phyloP scores from a whole-genome alignment of 768 basidiomycete genomes.

The Amanita jacksonii region DNA sequence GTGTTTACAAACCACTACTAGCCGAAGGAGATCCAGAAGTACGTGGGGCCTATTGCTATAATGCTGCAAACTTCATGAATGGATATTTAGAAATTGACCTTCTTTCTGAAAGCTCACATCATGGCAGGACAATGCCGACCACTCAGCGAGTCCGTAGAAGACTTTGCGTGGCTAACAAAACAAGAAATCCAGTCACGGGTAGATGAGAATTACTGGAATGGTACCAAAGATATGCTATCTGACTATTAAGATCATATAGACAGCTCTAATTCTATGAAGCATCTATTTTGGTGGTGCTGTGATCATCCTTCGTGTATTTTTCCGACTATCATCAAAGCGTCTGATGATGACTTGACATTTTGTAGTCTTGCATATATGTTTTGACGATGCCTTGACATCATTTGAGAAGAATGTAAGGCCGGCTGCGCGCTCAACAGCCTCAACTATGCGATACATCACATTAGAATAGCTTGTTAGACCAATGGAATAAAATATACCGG shows the following conservation, averaged over 20 bases:
- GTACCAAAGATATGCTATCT: slow-evolving; percentile 73
- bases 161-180: slow-evolving; percentile 93
- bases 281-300: slow-evolving; percentile 39
- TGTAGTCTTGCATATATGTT: slow-evolving; percentile 81
- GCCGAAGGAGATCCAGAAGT: slow-evolving; percentile 29
- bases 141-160: slow-evolving; percentile 40
- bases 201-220: slow-evolving; percentile 63
- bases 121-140: slow-evolving; percentile 78
- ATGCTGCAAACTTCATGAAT: no score
- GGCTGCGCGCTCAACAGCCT: slow-evolving; percentile 84
- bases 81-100: slow-evolving; percentile 50
- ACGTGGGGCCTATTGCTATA: no score
- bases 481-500: slow-evolving; percentile 36
- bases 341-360: slow-evolving; percentile 85
- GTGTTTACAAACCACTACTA: slow-evolving; percentile 50
- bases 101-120: slow-evolving; percentile 93
- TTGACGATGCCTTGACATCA: slow-evolving; percentile 60
- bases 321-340: slow-evolving; percentile 85
- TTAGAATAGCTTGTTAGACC: not conserved
- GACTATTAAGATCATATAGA: slow-evolving; percentile 34
- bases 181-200: slow-evolving; percentile 74
- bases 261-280: not conserved
- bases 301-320: slow-evolving; percentile 47
- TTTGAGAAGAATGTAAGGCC: slow-evolving; percentile 85
- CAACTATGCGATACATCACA: slow-evolving; percentile 42